Evolutionary conservation across 495 filamentous ascomycete genomes (phyloP), one percentile per base, ranked within the genome.

Genomic region (Choiromyces venosus): DNA sequence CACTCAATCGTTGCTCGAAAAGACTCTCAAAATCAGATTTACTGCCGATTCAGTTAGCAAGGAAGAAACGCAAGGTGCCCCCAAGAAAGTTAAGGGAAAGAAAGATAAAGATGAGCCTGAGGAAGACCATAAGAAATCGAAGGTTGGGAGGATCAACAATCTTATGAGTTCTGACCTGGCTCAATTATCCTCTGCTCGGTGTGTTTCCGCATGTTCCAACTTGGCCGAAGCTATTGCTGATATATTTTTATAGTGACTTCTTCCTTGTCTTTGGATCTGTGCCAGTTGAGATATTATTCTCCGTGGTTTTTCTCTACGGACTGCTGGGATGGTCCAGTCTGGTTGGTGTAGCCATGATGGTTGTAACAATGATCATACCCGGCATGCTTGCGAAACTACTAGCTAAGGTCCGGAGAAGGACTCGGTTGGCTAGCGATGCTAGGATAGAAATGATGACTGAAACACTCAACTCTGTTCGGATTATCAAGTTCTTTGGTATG

Each of bases 401-500:
- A 6, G 73, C 76, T 21, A 71, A 40, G 25, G 33, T 79, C 35
- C 76, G 79, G 64, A 70, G 72, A 65, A 69, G 46, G 16, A 67
- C 79, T 1, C 75, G 78, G n/a, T 75, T 61, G 52, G 65, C 67
- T 37, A 74, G 71, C 36, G 76, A 78, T 36, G 75, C 71, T 18
- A 78, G 76, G 67, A 70, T 78, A 35, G 76, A 76, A 19, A n/a
- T 73, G 42, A 78, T 71, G 76, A 68, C 65, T 66, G 76, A 70
- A 52, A 21, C 18, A 18, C 52, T 68, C 56, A 80, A 80, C 2
- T 76, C 78, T 8, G 74, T 80, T 29, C 74, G 78, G 37, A 80
- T 80, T 64, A 80, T 80, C 71, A 80, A 80, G 37, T 80, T 81
- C 67, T 80, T 80, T 66, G 78, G 78, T 14, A 66, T 80, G 35